phyloP scores from a whole-genome alignment of 2,329 filamentous ascomycete genomes.

The Sporothrix mexicana region DNA sequence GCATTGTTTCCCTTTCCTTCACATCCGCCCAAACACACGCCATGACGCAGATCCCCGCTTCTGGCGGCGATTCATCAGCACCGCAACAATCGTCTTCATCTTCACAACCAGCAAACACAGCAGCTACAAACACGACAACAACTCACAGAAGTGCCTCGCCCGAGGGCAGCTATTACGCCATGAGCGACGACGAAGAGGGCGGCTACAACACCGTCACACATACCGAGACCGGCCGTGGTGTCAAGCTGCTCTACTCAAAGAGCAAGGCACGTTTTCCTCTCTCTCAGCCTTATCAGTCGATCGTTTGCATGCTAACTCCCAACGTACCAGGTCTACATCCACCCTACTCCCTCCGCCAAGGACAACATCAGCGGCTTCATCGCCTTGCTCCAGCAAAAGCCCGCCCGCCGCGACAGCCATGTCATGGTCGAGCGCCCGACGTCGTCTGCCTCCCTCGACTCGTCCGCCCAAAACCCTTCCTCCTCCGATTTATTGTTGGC shows the following conservation, averaged over 20 bases:
- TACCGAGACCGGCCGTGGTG: constrained; percentile 75
- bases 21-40: background rate
- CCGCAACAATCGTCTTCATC: background rate
- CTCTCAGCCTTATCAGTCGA: no score
- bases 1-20: background rate
- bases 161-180: constrained; percentile 86
- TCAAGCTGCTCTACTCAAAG: constrained; percentile 94
- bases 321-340: constrained; percentile 80
- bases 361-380: constrained; percentile 97
- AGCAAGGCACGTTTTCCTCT: constrained; percentile 72
- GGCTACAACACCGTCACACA: constrained; percentile 95
- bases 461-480: constrained; percentile 48
- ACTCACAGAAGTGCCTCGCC: constrained; percentile 65
- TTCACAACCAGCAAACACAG: background rate
- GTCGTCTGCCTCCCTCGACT: constrained; percentile 50
- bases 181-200: constrained; percentile 95
- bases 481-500: constrained; percentile 82
- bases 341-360: constrained; percentile 88
- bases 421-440: constrained; percentile 47
- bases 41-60: constrained; percentile 23
- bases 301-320: background rate
- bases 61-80: background rate
- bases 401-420: constrained; percentile 46
- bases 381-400: constrained; percentile 89
- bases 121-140: background rate